These are phyloP conservation scores for Hericium erinaceus DNA, from an alignment of 768 basidiomycete genomes.

Conservation along the genomic window DNA sequence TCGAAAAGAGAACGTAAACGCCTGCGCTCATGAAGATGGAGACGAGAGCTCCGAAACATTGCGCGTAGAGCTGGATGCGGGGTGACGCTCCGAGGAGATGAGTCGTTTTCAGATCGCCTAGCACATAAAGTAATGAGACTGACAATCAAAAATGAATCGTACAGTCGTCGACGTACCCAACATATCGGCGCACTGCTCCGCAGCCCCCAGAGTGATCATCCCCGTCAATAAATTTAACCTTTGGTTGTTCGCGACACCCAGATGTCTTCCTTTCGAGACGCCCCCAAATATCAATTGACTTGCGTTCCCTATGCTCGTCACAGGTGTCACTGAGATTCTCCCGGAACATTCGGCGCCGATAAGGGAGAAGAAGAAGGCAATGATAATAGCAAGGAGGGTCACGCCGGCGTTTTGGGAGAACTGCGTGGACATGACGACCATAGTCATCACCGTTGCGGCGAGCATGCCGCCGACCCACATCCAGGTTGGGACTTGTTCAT, in stretches of 20 bases:
- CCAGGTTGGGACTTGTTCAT: conserved; percentile 44
- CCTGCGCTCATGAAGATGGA: conserved; percentile 52
- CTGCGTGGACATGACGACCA: conserved; percentile 42
- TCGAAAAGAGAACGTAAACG: conserved; percentile 53
- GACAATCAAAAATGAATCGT: too few relatives aligned
- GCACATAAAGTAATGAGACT: too few relatives aligned
- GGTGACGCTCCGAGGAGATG: conserved; percentile 60
- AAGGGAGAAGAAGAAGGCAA: conserved; percentile 60
- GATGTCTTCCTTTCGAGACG: conserved; percentile 37
- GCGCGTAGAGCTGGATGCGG: conserved; percentile 51
- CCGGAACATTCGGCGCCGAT: conserved; percentile 55
- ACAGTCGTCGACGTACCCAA: conserved; percentile 20
- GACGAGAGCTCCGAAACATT: conserved; percentile 47
- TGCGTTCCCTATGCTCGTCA: conserved; percentile 51
- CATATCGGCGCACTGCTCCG: conserved; percentile 55
- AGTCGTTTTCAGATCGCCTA: conserved; percentile 55
- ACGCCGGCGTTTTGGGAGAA: conserved; percentile 53
- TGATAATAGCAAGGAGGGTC: conserved; percentile 44
- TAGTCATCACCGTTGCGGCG: conserved; percentile 37
- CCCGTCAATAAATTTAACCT: conserved; percentile 44
- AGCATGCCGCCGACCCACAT: conserved; percentile 49
- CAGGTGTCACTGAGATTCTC: conserved; percentile 52
- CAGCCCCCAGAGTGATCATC: conserved; percentile 44
- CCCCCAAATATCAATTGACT: conserved; percentile 61
- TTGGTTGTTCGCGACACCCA: conserved; percentile 27